phyloP scores from a whole-genome alignment of 2,329 filamentous ascomycete genomes.

The Sclerotiophoma versabilis region DNA sequence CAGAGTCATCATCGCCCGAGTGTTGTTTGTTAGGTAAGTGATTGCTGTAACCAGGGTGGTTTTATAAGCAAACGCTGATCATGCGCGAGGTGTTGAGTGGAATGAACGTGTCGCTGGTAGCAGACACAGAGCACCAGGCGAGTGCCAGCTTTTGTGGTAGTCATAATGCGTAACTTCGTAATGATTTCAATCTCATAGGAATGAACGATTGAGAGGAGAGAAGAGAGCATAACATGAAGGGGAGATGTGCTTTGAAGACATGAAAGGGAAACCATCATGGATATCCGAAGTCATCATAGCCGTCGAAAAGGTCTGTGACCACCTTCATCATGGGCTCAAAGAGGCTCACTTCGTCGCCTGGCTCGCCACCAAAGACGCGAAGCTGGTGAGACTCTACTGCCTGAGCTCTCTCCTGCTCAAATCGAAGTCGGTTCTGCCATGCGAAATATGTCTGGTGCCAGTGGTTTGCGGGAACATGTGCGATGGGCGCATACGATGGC shows the following conservation, averaged over 20 bases:
- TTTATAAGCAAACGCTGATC: background rate
- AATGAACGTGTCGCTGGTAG: background rate
- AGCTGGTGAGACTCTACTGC: constrained; percentile 47
- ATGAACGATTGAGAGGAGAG: constrained; percentile 9
- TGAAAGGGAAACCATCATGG: constrained; percentile 36
- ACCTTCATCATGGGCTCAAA: constrained; percentile 57
- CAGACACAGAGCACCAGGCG: constrained; percentile 3
- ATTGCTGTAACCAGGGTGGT: background rate
- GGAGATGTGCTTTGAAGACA: constrained; percentile 8
- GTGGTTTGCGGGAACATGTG: constrained; percentile 32
- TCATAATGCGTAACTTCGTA: constrained; percentile 10
- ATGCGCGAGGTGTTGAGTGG: background rate
- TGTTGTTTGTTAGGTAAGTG: constrained; percentile 3
- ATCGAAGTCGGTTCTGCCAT: constrained; percentile 46
- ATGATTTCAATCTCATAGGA: constrained; percentile 7
- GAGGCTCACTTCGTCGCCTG: constrained; percentile 52
- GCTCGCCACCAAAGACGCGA: constrained; percentile 54
- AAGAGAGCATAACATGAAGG: constrained; percentile 24
- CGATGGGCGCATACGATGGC: constrained; percentile 23
- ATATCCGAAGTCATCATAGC: constrained; percentile 54
- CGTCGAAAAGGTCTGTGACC: constrained; percentile 55
- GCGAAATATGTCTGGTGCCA: constrained; percentile 49
- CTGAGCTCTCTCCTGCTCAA: constrained; percentile 38
- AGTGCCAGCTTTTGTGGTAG: background rate
- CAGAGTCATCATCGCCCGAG: constrained; percentile 34